phyloP scores from a whole-genome alignment of 257 asterid genomes.

The Rehmannia glutinosa region DNA sequence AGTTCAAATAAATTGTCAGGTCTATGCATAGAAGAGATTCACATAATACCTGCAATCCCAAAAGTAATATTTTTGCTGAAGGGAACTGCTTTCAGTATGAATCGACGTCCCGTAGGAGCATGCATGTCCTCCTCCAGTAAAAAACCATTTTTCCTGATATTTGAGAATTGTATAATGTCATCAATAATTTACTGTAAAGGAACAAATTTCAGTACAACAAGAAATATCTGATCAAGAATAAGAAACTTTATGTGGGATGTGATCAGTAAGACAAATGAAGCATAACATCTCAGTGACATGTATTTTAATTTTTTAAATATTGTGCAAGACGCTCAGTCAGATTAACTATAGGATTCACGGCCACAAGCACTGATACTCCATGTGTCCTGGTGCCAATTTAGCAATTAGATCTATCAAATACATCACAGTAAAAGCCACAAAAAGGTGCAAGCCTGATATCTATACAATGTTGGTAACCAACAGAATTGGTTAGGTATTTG shows the following conservation, averaged over 20 bases:
- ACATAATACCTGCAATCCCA: conserved; percentile 69
- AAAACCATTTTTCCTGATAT: conserved; percentile 88
- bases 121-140: conserved; percentile 67
- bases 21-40: background rate
- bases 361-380: background rate
- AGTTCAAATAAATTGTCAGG: background rate
- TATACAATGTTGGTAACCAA: background rate
- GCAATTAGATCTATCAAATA: background rate
- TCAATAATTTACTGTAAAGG: background rate
- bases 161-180: conserved; percentile 7
- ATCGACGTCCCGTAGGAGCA: conserved; percentile 86
- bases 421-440: background rate
- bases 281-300: conserved; percentile 1
- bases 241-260: background rate
- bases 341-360: background rate
- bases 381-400: background rate
- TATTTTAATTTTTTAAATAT: background rate
- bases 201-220: background rate
- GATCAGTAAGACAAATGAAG: background rate
- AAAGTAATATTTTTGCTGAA: conserved; percentile 89
- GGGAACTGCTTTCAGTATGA: conserved; percentile 86
- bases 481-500: background rate
- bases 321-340: conserved; percentile 3
- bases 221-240: conserved; percentile 9
- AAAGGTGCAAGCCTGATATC: background rate